These are phyloP conservation scores for Physcia stellaris DNA, from an alignment of 495 filamentous ascomycete species.

Conservation along the genomic window DNA sequence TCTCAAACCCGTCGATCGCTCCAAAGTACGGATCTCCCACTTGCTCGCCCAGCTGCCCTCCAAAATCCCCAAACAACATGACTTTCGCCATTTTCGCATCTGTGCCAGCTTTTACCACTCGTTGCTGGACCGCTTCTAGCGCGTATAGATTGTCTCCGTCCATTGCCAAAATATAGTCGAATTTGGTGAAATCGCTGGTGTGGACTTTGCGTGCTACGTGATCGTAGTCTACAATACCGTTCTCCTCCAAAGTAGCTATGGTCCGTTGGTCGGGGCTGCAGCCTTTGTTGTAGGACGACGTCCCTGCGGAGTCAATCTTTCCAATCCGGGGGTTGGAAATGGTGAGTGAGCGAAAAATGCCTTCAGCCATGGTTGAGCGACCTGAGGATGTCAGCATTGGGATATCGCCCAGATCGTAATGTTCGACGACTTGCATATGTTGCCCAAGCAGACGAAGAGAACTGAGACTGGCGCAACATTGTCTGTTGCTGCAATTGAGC, in stretches of 20 bases:
- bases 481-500: constrained; percentile 1
- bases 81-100: constrained; percentile 33
- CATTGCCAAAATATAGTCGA: constrained; percentile 94
- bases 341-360: constrained; percentile 67
- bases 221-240: constrained; percentile 62
- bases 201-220: constrained; percentile 68
- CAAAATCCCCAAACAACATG: constrained; percentile 77
- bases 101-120: constrained; percentile 33
- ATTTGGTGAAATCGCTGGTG: constrained; percentile 58
- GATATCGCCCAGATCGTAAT: constrained; percentile 3
- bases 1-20: constrained; percentile 66
- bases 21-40: constrained; percentile 94
- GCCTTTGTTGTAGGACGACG: constrained; percentile 61
- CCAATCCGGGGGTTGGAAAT: constrained; percentile 46
- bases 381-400: constrained; percentile 19
- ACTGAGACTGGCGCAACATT: constrained; percentile 45
- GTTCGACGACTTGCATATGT: constrained; percentile 56
- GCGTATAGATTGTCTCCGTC: constrained; percentile 71
- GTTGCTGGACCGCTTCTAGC: constrained; percentile 42
- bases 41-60: constrained; percentile 48
- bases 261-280: constrained; percentile 70
- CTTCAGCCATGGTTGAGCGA: constrained; percentile 89
- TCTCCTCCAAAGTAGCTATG: constrained; percentile 58
- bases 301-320: constrained; percentile 79
- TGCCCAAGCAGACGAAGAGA: constrained; percentile 92